Percentiles rank a stretch among this genome's conserved stretches.
Conservation (phyloP, 768 basidiomycete species). For the Lactarius evosmus region DNA sequence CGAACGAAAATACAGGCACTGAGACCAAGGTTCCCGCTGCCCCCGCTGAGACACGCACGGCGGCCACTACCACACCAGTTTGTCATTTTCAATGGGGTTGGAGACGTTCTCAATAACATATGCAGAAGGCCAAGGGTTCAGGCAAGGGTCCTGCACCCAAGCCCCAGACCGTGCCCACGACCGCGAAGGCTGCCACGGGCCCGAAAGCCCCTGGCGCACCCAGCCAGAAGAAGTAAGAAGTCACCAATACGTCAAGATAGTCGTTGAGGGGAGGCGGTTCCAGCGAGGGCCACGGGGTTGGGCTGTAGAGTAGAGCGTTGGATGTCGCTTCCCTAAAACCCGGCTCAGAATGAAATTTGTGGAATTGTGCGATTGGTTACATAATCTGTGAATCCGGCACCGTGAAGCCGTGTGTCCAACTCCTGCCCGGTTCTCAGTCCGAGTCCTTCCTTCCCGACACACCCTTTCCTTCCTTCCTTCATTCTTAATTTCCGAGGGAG, state of each 20-base stretch:
- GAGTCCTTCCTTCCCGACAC: neutral
- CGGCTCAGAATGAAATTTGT: neutral
- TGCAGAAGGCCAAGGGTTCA: neutral
- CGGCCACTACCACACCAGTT: conserved; percentile 9
- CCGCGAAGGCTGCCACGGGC: neutral
- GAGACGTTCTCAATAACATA: neutral
- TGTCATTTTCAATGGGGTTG: neutral
- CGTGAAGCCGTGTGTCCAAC: no score
- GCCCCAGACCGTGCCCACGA: neutral
- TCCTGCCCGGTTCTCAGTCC: no score
- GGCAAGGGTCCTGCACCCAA: neutral
- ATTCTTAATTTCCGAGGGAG: neutral
- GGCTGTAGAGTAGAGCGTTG: neutral
- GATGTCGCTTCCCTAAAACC: neutral
- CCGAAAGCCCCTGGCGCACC: neutral
- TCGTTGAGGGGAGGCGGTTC: neutral
- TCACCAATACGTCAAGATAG: no score
- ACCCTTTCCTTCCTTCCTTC: neutral
- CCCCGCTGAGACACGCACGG: neutral
- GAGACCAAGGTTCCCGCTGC: neutral
- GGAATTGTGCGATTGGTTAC: neutral
- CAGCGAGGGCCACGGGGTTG: neutral
- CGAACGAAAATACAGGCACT: neutral
- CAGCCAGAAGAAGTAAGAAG: conserved; percentile 8
- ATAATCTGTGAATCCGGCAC: neutral